phyloP scores from a whole-genome alignment of 2,329 filamentous ascomycete genomes.

The Trichoderma lentiforme region DNA sequence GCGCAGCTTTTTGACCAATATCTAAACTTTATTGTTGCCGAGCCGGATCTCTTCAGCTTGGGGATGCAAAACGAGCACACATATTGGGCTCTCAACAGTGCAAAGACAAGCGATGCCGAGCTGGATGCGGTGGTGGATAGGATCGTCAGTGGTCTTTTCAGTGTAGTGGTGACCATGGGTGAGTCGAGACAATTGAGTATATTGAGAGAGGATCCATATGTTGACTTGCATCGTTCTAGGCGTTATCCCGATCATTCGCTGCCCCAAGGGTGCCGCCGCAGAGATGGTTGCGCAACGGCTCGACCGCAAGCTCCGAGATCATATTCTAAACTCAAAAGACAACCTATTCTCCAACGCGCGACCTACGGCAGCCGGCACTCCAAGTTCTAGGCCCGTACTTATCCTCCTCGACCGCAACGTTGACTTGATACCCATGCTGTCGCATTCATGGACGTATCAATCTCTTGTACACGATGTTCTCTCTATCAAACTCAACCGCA shows the following conservation, averaged over 20 bases:
- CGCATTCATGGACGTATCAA: slow-evolving; percentile 81
- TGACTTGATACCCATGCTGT: slow-evolving; percentile 96
- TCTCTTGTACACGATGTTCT: slow-evolving; percentile 70
- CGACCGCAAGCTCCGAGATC: slow-evolving; percentile 91
- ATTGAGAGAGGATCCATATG: background rate
- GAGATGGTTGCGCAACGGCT: slow-evolving; percentile 93
- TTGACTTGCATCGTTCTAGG: slow-evolving; percentile 43
- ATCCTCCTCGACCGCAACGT: slow-evolving; percentile 94
- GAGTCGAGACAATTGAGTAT: slow-evolving; percentile 27
- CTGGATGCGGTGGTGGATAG: slow-evolving; percentile 83
- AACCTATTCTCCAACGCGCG: slow-evolving; percentile 82
- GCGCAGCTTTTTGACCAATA: slow-evolving; percentile 95
- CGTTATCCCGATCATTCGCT: slow-evolving; percentile 91
- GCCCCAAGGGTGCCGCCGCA: slow-evolving; percentile 86
- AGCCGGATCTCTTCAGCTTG: slow-evolving; percentile 91
- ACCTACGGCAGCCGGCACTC: slow-evolving; percentile 56
- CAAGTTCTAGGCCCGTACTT: slow-evolving; percentile 78
- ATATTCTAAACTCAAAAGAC: slow-evolving; percentile 96
- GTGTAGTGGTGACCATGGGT: slow-evolving; percentile 98
- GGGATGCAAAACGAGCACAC: slow-evolving; percentile 87
- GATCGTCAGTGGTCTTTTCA: slow-evolving; percentile 95
- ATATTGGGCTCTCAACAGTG: slow-evolving; percentile 96
- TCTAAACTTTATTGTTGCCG: slow-evolving; percentile 92
- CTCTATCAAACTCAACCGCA: slow-evolving; percentile 72
- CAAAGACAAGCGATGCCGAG: slow-evolving; percentile 83